These are phyloP conservation scores for Sutorius australiensis DNA, from an alignment of 768 basidiomycete genomes.

Conservation along the genomic window DNA sequence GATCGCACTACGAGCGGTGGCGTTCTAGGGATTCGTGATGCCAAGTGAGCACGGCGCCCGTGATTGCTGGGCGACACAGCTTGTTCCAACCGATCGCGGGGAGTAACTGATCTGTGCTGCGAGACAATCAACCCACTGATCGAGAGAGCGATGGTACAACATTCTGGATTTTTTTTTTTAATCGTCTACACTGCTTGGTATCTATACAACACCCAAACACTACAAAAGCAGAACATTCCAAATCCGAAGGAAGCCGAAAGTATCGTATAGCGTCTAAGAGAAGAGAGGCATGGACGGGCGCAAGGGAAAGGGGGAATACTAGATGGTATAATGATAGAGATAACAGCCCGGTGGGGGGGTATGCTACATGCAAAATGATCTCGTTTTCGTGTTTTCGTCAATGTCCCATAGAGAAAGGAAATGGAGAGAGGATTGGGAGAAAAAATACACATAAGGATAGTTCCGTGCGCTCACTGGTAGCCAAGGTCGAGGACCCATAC, in stretches of 20 bases:
- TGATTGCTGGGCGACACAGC: neutral
- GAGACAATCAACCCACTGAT: neutral
- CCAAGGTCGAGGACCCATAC: conserved; percentile 33
- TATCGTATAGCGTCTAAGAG: neutral
- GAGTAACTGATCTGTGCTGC: conserved; percentile 4
- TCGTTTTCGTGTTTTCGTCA: conserved; percentile 18
- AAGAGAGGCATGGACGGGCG: neutral
- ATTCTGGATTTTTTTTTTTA: neutral
- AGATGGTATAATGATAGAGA: conserved; percentile 26
- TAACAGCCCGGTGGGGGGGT: conserved; percentile 8
- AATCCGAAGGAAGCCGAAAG: neutral
- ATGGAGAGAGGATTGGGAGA: neutral
- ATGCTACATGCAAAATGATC: conserved; percentile 22
- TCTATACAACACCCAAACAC: neutral
- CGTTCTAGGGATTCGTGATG: neutral
- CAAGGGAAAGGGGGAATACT: neutral
- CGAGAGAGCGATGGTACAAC: conserved; percentile 9
- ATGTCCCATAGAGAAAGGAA: conserved; percentile 4
- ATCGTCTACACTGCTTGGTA: conserved; percentile 13
- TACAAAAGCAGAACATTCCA: neutral
- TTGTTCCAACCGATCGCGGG: neutral
- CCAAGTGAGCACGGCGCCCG: neutral
- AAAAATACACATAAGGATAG: conserved; percentile 29
- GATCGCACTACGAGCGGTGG: neutral
- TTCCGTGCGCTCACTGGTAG: conserved; percentile 8